Base-by-base conservation (phyloP, 805 yeast species). In the Sugiyamaella lignohabitans region DNA sequence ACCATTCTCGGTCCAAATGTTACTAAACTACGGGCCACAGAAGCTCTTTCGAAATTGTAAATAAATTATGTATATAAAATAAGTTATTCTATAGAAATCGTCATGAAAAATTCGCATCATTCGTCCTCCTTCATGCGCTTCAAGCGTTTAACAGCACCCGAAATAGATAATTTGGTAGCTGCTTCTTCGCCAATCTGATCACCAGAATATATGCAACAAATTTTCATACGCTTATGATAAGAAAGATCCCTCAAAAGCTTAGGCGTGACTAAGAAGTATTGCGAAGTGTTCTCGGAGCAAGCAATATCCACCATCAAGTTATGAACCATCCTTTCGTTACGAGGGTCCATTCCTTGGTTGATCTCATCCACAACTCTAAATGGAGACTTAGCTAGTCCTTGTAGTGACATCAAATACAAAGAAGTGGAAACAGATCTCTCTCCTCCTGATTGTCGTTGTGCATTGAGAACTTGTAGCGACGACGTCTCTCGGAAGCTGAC, bases 311-410 rank as follows among this genome's bases (percentile, higher is more conserved):
- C 96, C 74, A 93, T 80, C 52, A 86, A 78, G 52, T 78, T 76
- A 61, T 91, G 96, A 2, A 93, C 89, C 67, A 78, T 73, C 52
- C 89, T 77, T 64, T 93, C 98, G 60, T 93, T 93, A 50, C 78
- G 78, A 10, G 94, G 84, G 67, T 93, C 99, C 98, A 93, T 89
- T 55, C 98, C 99, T 68, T 93, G 99, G 62, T 93, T 93, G 52
- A 93, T 94, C 70, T 93, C 99, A 66, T 93, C 99, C 5, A 93
- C 96, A 2, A 91, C 89, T 60, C 98, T 72, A 59, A 93, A 87
- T 6, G 98, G 98, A 0, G 96, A 87, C 23, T 76, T 75, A 0
- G 97, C 82, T 48, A 84, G 72, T 8, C 88, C 91, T 67, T 93
- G 99, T 52, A 93, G 70, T 1, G 98, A 82, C 72, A 93, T 85